These are phyloP conservation scores for Solanum sparsipilum DNA, from an alignment of 257 asterid genomes.

Conservation along the genomic window DNA sequence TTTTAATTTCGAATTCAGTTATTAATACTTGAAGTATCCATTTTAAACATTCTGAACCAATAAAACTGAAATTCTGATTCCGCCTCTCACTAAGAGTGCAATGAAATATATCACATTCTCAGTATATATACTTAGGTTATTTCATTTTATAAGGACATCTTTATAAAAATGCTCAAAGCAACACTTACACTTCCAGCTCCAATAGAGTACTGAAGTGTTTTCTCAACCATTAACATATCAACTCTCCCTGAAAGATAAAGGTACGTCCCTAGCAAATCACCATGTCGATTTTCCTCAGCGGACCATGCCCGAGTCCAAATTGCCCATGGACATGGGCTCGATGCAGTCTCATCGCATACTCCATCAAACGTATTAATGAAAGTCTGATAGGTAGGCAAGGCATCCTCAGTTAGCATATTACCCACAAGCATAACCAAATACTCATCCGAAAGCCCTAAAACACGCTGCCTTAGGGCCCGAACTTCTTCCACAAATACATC, in stretches of 20 bases:
- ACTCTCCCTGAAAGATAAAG: conserved; percentile 35
- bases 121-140: too few relatives aligned
- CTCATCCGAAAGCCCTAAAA: conserved; percentile 14
- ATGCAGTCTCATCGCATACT: conserved; percentile 13
- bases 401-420: conserved; percentile 25
- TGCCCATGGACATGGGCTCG: conserved; percentile 32
- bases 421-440: conserved; percentile 23
- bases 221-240: conserved; percentile 29
- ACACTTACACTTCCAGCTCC: conserved; percentile 21
- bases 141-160: background rate
- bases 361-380: conserved; percentile 8
- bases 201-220: conserved; percentile 26
- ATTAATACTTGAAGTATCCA: too few relatives aligned
- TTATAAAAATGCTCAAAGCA: background rate
- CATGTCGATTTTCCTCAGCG: conserved; percentile 33
- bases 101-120: too few relatives aligned
- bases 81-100: too few relatives aligned
- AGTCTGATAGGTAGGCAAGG: conserved; percentile 27
- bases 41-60: too few relatives aligned
- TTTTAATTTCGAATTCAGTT: too few relatives aligned
- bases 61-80: too few relatives aligned
- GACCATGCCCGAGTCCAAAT: conserved; percentile 29
- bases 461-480: conserved; percentile 11
- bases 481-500: conserved; percentile 4
- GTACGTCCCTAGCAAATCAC: conserved; percentile 22